Evolutionary conservation across 805 yeast species (phyloP).

Genomic region (Kuraishia molischiana): DNA sequence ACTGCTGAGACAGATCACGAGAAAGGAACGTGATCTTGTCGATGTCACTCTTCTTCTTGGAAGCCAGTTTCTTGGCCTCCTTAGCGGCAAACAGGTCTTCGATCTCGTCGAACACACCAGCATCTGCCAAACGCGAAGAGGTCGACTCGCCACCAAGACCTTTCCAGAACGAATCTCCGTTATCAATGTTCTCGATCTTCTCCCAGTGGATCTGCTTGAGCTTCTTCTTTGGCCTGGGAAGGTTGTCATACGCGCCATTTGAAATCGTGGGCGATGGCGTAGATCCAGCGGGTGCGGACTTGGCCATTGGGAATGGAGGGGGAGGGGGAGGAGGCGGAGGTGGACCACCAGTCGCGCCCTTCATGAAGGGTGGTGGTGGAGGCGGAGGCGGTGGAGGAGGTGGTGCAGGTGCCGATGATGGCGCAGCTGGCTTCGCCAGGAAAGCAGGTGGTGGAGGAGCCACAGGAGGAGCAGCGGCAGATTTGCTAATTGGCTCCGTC

Average conservation of each 20-base stretch:
- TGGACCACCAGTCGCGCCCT: conserved; percentile 4
- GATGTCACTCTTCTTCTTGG: conserved; percentile 34
- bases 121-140: conserved; percentile 55
- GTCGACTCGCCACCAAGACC: conserved; percentile 47
- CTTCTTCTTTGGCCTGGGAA: conserved; percentile 64
- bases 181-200: conserved; percentile 54
- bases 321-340: conserved; percentile 22
- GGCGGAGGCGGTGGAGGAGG: conserved; percentile 22
- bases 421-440: conserved; percentile 13
- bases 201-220: conserved; percentile 98
- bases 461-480: conserved; percentile 6
- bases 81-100: conserved; percentile 85
- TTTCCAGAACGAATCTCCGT: conserved; percentile 83
- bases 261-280: conserved; percentile 13
- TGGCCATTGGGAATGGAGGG: conserved; percentile 7
- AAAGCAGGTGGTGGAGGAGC: conserved; percentile 22
- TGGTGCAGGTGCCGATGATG: conserved; percentile 1
- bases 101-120: conserved; percentile 76
- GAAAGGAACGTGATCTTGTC: conserved; percentile 63
- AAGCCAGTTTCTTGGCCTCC: conserved; percentile 42
- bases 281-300: conserved; percentile 6
- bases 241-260: conserved; percentile 31
- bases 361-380: conserved; percentile 19
- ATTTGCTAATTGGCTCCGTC: conserved; percentile 21
- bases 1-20: conserved; percentile 85